These are phyloP conservation scores for Postia placenta DNA, from an alignment of 768 basidiomycete species.

Conservation along the genomic window DNA sequence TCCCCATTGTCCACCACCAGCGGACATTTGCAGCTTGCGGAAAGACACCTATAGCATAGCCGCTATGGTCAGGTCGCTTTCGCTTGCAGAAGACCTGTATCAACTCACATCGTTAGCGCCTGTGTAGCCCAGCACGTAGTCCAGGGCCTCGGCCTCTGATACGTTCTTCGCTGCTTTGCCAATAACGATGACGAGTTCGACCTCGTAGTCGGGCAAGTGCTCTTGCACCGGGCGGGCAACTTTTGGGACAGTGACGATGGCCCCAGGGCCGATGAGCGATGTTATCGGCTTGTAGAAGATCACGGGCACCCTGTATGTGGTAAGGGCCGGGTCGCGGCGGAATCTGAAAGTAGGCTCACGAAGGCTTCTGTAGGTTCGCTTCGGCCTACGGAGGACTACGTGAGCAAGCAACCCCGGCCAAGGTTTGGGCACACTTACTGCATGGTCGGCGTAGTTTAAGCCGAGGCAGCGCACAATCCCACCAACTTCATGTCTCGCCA, in stretches of 20 bases:
- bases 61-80: neutral
- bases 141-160: slow-evolving; percentile 70
- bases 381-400: slow-evolving; percentile 45
- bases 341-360: slow-evolving; percentile 34
- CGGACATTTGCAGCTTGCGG: slow-evolving; percentile 73
- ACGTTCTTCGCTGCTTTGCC: slow-evolving; percentile 80
- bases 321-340: neutral
- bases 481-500: slow-evolving; percentile 58
- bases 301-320: slow-evolving; percentile 46
- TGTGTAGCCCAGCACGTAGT: slow-evolving; percentile 83
- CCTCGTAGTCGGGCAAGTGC: slow-evolving; percentile 78
- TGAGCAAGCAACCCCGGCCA: neutral
- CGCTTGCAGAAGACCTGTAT: neutral
- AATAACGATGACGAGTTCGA: slow-evolving; percentile 76
- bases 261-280: slow-evolving; percentile 65
- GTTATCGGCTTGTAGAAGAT: slow-evolving; percentile 77
- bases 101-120: slow-evolving; percentile 68
- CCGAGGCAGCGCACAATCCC: slow-evolving; percentile 70
- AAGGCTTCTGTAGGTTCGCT: slow-evolving; percentile 54
- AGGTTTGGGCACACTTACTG: slow-evolving; percentile 36
- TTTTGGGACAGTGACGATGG: slow-evolving; percentile 57
- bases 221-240: slow-evolving; percentile 64
- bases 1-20: slow-evolving; percentile 69
- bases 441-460: slow-evolving; percentile 82
- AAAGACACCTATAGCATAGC: slow-evolving; percentile 59